These are phyloP conservation scores for Chytridium lagenaria DNA, from an alignment of 371 early-diverging fungal species.

Conservation along the genomic window DNA sequence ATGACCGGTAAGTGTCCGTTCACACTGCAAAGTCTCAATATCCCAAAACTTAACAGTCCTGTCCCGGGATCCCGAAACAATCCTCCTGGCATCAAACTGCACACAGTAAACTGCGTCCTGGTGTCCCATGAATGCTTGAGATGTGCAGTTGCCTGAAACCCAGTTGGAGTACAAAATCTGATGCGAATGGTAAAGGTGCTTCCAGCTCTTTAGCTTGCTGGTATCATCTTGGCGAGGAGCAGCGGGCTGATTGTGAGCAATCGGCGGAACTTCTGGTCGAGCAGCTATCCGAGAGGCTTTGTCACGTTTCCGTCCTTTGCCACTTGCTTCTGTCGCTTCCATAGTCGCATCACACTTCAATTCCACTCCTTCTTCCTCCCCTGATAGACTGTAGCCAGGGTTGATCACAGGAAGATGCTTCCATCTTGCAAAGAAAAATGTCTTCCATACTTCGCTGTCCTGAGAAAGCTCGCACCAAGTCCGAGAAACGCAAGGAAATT, in stretches of 20 bases:
- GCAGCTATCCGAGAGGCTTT: background rate
- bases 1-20: constrained; percentile 83
- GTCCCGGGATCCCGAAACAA: constrained; percentile 95
- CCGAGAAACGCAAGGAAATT: constrained; percentile 61
- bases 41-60: constrained; percentile 87
- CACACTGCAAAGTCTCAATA: constrained; percentile 57
- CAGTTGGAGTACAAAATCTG: constrained; percentile 67
- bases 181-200: constrained; percentile 65
- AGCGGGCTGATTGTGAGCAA: too few relatives aligned
- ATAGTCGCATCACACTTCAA: background rate
- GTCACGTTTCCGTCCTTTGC: too few relatives aligned
- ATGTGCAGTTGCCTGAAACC: constrained; percentile 60
- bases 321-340: background rate
- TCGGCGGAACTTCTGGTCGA: background rate
- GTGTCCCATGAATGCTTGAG: constrained; percentile 75
- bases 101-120: constrained; percentile 92
- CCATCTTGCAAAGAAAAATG: constrained; percentile 60
- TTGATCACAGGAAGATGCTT: background rate
- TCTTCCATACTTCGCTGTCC: constrained; percentile 74
- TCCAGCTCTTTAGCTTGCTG: constrained; percentile 43
- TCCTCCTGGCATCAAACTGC: constrained; percentile 80
- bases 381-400: background rate
- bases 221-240: too few relatives aligned
- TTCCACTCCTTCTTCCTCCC: background rate
- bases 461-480: constrained; percentile 65